Evolutionary conservation across 805 yeast genomes (phyloP).

Genomic region (Maudiozyma saulgeensis): DNA sequence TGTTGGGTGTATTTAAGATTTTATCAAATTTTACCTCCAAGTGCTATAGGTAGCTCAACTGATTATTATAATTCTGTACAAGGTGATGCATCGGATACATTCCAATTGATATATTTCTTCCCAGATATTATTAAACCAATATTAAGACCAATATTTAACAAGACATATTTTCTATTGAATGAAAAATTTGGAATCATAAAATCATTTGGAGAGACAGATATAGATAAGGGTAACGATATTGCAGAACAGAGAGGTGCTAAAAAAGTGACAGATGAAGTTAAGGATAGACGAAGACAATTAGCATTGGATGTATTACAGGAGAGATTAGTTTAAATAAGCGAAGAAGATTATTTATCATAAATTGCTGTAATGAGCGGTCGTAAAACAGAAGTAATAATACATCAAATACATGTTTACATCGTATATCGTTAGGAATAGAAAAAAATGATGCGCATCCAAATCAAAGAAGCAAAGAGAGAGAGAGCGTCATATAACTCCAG

Average conservation of each 20-base stretch:
- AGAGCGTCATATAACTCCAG: too few relatives aligned
- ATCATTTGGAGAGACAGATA: constrained; percentile 57
- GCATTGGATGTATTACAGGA: constrained; percentile 70
- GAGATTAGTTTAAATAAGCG: constrained; percentile 29
- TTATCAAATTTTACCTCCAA: constrained; percentile 42
- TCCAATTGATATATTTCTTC: constrained; percentile 75
- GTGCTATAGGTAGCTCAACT: constrained; percentile 17
- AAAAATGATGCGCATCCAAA: too few relatives aligned
- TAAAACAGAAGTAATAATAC: too few relatives aligned
- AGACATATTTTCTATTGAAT: constrained; percentile 30
- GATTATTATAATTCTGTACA: constrained; percentile 1
- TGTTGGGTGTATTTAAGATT: constrained; percentile 76
- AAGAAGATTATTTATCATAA: not conserved
- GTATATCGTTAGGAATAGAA: too few relatives aligned
- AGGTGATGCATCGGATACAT: constrained; percentile 89
- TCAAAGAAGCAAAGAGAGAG: too few relatives aligned
- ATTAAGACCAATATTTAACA: constrained; percentile 43
- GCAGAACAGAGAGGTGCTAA: constrained; percentile 47
- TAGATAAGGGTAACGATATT: constrained; percentile 66
- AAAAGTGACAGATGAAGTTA: constrained; percentile 31
- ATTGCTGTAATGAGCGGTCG: too few relatives aligned
- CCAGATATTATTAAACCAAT: constrained; percentile 51
- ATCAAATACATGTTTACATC: too few relatives aligned
- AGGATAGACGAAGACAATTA: constrained; percentile 69
- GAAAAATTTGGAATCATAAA: constrained; percentile 40